Evolutionary conservation across 805 yeast species (phyloP), one percentile per base, ranked within the genome.

Genomic region (Isabelozyma heimii): DNA sequence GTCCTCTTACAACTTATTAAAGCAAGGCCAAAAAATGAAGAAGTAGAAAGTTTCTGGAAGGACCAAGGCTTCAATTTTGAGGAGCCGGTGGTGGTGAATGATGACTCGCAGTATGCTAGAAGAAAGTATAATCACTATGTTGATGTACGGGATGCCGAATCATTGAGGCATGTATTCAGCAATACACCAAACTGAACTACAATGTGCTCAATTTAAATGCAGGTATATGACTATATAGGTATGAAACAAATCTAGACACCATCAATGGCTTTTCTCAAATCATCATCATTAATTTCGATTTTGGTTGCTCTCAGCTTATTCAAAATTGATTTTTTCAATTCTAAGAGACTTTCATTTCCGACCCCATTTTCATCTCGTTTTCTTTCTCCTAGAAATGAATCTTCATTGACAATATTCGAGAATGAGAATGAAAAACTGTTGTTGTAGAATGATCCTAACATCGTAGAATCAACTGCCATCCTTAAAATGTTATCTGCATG

Each of bases 391-490:
- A 49, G 43, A 33, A 65, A 52, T 1, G 72, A 66, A 30, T 70
- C 75, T 45, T 68, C 70, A 5, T 58, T 61, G 45, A 63, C 57
- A 1, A 61, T 56, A 43, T 60, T 59, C 16, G 66, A 63, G 52
- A 69, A 69, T 15, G 67, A 67, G 8, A 69, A 65, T 27, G 74
- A 69, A 43, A 70, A 66, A 12, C 73, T 65, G 24, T 65, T 63
- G 48, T 69, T 67, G 43, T 66, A 70, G 7, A 73, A 67, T 1
- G 77, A 71, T 1, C 76, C 75, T 45, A 73, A 60, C 74, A 73
- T 69, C 2, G 79, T 74, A 26, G 79, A 69, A 50, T 74, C 79
- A 43, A 74, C 73, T 5, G 79, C 79, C 78, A 74, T 73, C 17
- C 75, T 60, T 66, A 74, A 61, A 47, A 74, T 74, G 47, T 70